Conservation (phyloP, 768 basidiomycete species). For the Butyriboletus loyo region DNA sequence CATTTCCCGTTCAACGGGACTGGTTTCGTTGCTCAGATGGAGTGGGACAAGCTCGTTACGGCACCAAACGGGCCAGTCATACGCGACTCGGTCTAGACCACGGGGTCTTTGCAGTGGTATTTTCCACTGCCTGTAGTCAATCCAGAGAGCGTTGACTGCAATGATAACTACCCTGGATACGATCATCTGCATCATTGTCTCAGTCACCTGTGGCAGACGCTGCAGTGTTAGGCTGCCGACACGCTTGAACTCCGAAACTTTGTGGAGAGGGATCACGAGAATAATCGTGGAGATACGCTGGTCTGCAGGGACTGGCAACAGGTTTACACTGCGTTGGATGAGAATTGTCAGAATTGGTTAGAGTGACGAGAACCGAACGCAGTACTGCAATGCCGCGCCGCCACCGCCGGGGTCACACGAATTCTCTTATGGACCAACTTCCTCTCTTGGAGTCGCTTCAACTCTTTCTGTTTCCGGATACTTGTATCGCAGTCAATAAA, state of each 20-base stretch:
- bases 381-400: too few relatives aligned
- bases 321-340: conserved; percentile 3
- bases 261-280: conserved; percentile 10
- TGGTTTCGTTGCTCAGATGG: conserved; percentile 1
- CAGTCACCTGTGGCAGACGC: conserved; percentile 12
- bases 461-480: too few relatives aligned
- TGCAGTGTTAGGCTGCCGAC: conserved; percentile 15
- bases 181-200: conserved; percentile 13
- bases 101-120: conserved; percentile 6
- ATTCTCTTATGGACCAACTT: too few relatives aligned
- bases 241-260: conserved; percentile 15
- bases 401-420: too few relatives aligned
- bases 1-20: conserved; percentile 7
- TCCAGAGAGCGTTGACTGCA: conserved; percentile 7
- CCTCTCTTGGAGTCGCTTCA: too few relatives aligned
- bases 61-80: conserved; percentile 5
- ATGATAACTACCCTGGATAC: conserved; percentile 5
- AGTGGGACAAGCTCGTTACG: conserved; percentile 10
- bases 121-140: conserved; percentile 15
- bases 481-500: too few relatives aligned
- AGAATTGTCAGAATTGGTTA: conserved; percentile 5
- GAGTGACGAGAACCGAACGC: too few relatives aligned
- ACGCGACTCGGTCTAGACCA: conserved; percentile 13
- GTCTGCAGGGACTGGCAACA: conserved; percentile 10
- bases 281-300: conserved; percentile 10